phyloP scores from a whole-genome alignment of 2,329 filamentous ascomycete genomes.

The Colletotrichum trifolii region DNA sequence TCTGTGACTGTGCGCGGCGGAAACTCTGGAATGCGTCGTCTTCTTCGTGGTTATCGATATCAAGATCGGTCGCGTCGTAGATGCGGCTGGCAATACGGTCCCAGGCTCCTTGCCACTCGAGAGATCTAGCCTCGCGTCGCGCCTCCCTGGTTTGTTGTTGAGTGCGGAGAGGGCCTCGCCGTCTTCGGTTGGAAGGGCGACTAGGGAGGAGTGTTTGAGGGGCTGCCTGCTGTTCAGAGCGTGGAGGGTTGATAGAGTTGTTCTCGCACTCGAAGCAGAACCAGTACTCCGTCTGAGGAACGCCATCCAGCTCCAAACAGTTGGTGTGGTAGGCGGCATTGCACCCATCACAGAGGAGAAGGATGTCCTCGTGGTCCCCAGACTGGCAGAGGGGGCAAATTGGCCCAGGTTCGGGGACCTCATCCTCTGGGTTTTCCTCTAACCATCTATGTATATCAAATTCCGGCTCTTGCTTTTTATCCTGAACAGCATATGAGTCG shows the following conservation, averaged over 20 bases:
- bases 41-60: slow-evolving; percentile 89
- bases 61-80: slow-evolving; percentile 76
- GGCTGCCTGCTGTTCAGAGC: background rate
- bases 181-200: background rate
- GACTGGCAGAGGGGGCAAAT: slow-evolving; percentile 89
- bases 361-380: slow-evolving; percentile 82
- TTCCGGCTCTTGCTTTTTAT: slow-evolving; percentile 90
- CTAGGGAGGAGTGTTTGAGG: background rate
- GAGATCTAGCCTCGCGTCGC: slow-evolving; percentile 74
- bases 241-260: slow-evolving; percentile 39
- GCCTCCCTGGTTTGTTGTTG: slow-evolving; percentile 67
- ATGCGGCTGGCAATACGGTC: slow-evolving; percentile 70
- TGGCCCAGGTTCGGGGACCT: slow-evolving; percentile 78
- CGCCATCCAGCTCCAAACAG: slow-evolving; percentile 83
- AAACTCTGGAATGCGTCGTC: slow-evolving; percentile 68
- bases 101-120: slow-evolving; percentile 92
- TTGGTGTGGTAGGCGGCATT: slow-evolving; percentile 91
- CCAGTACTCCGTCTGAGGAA: slow-evolving; percentile 80
- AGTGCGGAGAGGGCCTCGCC: slow-evolving; percentile 63
- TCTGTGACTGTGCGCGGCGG: slow-evolving; percentile 62
- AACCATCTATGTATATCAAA: slow-evolving; percentile 82
- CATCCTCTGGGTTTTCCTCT: slow-evolving; percentile 77
- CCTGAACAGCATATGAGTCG: slow-evolving; percentile 74
- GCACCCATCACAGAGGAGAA: slow-evolving; percentile 92
- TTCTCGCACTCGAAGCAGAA: slow-evolving; percentile 87